A percentile compares a stretch with the other conserved stretches of the same genome.
Evolutionary conservation across 305 asterid genomes (phyloP).

Genomic region (Rubia occidens): DNA sequence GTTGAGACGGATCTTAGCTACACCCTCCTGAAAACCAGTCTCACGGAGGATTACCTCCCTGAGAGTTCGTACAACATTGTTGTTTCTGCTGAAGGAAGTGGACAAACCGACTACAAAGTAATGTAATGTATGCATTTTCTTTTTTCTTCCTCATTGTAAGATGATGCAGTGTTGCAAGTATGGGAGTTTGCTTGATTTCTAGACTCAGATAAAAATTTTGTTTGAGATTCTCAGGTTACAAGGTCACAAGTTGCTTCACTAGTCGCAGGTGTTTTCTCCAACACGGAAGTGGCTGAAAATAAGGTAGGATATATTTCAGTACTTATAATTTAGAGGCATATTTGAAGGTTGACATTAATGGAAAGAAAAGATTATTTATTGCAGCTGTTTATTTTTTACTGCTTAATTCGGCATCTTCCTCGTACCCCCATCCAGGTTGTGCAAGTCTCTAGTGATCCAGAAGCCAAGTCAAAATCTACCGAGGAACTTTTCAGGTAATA

Average conservation of each 20-base stretch:
- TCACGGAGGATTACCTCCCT: conserved; percentile 63
- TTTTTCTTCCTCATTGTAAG: conserved; percentile 23
- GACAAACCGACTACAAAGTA: conserved; percentile 75
- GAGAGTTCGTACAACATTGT: conserved; percentile 72
- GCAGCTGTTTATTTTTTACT: not conserved
- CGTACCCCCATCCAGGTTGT: conserved; percentile 51
- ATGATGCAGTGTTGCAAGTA: conserved; percentile 10
- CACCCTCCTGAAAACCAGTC: conserved; percentile 63
- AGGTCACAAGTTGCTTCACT: conserved; percentile 69
- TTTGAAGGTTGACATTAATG: not conserved
- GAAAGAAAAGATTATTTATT: not conserved
- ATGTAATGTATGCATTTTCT: conserved; percentile 83
- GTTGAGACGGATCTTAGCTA: conserved; percentile 64
- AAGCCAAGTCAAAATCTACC: conserved; percentile 48
- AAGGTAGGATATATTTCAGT: conserved; percentile 34
- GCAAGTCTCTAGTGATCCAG: conserved; percentile 65
- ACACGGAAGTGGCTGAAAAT: conserved; percentile 64
- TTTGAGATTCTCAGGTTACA: conserved; percentile 39
- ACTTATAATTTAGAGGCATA: not conserved
- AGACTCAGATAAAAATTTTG: not conserved
- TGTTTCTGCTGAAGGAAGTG: conserved; percentile 61
- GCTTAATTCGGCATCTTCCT: not conserved
- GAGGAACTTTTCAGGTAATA: conserved; percentile 62
- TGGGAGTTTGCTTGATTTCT: not conserved
- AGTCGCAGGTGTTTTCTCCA: conserved; percentile 79